A percentile compares a stretch with the other conserved stretches of the same genome.
These are phyloP conservation scores for Pestalotiopsis sp. DNA, from an alignment of 2,329 filamentous ascomycete genomes.

Conservation along the genomic window DNA sequence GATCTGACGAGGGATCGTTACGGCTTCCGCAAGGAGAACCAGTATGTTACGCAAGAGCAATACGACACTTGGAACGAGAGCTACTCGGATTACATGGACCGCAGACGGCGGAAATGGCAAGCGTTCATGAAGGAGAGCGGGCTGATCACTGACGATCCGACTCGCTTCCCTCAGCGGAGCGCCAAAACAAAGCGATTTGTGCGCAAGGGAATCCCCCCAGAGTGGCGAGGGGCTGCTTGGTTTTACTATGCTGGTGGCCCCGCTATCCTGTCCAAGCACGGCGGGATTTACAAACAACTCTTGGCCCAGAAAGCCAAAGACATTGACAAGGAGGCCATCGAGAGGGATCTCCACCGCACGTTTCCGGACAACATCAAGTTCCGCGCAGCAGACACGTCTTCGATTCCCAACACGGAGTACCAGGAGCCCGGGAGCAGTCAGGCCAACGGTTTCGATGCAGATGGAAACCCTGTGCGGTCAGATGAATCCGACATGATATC, in stretches of 20 bases:
- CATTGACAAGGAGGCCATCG: constrained; percentile 85
- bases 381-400: constrained; percentile 58
- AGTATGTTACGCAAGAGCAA: constrained; percentile 74
- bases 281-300: constrained; percentile 75
- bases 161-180: constrained; percentile 77
- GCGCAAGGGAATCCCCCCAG: constrained; percentile 89
- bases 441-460: constrained; percentile 36
- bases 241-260: constrained; percentile 94
- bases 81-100: constrained; percentile 75
- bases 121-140: constrained; percentile 76
- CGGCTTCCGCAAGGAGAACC: constrained; percentile 87
- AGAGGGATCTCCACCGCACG: constrained; percentile 89
- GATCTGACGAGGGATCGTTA: constrained; percentile 73
- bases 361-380: constrained; percentile 95
- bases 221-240: constrained; percentile 95
- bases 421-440: constrained; percentile 38
- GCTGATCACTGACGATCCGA: constrained; percentile 71
- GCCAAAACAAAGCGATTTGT: constrained; percentile 88
- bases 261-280: constrained; percentile 73
- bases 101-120: constrained; percentile 81
- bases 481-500: constrained; percentile 78
- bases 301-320: constrained; percentile 66
- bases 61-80: constrained; percentile 80
- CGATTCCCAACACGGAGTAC: constrained; percentile 33
- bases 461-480: constrained; percentile 29